A percentile compares a stretch with the other conserved stretches of the same genome.
Conservation (phyloP, 331 rosid genomes). For the Cydonia oblonga region DNA sequence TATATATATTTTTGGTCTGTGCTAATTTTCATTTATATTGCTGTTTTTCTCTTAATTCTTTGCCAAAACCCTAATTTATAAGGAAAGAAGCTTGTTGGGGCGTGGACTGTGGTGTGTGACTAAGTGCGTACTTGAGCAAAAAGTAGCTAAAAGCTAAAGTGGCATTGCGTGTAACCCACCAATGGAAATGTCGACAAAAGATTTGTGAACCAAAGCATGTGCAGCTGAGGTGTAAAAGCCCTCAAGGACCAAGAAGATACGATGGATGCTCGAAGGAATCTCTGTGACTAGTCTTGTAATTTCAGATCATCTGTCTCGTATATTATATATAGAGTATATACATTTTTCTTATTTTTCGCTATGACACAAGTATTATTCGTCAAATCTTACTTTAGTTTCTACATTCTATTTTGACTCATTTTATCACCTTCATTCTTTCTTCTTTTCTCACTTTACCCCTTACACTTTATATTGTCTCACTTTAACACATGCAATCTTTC, state of each 20-base stretch:
- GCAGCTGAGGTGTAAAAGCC: constrained; percentile 68
- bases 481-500: too few species aligned
- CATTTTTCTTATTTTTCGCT: too few species aligned
- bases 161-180: constrained; percentile 79
- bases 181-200: constrained; percentile 22
- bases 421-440: too few species aligned
- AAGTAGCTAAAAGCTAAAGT: constrained; percentile 18
- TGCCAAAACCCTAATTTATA: neutral
- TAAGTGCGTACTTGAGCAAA: neutral
- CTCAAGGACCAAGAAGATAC: constrained; percentile 24
- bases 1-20: too few species aligned
- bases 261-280: constrained; percentile 14
- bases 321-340: too few species aligned
- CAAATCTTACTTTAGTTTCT: too few species aligned
- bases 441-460: too few species aligned
- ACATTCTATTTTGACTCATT: too few species aligned
- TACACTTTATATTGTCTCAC: too few species aligned
- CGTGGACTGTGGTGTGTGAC: constrained; percentile 5
- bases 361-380: too few species aligned
- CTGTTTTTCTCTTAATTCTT: neutral
- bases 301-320: neutral
- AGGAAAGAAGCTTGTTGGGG: constrained; percentile 30
- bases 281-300: neutral
- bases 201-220: constrained; percentile 55
- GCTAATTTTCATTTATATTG: too few species aligned